Evolutionary conservation across 1,284 basidiomycete species (phyloP), one percentile per base, ranked within the genome.

Genomic region (Cryptococcus wingfieldii): DNA sequence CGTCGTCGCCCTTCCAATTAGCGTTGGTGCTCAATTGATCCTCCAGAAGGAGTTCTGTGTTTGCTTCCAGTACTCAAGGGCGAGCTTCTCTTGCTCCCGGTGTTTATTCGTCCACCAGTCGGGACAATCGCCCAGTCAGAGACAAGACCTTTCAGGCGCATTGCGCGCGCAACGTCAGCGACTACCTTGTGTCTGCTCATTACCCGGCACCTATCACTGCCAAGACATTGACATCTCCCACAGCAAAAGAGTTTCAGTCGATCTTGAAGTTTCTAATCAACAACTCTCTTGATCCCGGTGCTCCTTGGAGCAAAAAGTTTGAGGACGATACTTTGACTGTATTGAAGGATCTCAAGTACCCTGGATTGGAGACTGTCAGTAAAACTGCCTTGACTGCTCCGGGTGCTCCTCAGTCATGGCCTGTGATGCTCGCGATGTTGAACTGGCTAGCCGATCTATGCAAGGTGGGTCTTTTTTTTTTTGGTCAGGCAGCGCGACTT

Each of bases 331-430:
- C 89, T 66, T 53, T 65, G 4, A 81, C 82, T 8, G 80, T 88
- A 14, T 71, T 95, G 54, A 87, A 84, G 67, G 84, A 86, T 8
- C 75, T 90, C 51, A 80, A 81, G 59, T 95, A 94, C 72, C 89
- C 90, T 0, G 87, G 83, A 56, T 80, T 84, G 7, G 81, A 85
- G 50, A 80, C 83, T 52, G 81, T 93, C 7, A 87, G 90, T 63
- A 83, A 84, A 51, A 91, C 88, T 58, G 89, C 87, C 80, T 75
- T 95, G n/a, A 84, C 84, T 4, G 86, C 90, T 1, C 88, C 90
- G 0, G 90, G 88, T 0, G 87, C 86, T 56, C 85, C 87, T 78
- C 87, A 89, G 72, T 85, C 86, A 16, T 94, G 90, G 92, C 88
- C 89, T 0, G 78, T 82, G 14, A 72, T 93, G 16, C 78, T 93